phyloP scores from a whole-genome alignment of 345 rosid species.

The Alliaria petiolata region DNA sequence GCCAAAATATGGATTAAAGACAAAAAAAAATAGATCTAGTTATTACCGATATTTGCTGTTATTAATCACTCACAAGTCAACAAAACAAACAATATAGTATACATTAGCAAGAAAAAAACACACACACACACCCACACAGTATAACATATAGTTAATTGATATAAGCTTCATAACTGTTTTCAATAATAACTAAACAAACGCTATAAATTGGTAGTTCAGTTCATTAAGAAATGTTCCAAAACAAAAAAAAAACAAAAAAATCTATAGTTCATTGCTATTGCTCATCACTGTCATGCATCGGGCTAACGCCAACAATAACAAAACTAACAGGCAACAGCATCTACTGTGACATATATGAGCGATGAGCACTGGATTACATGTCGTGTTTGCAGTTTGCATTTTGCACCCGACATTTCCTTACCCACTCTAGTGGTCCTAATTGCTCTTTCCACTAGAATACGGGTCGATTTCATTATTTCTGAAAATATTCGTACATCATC shows the following conservation, averaged over 20 bases:
- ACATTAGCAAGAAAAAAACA: no score
- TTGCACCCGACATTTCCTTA: slow-evolving; percentile 32
- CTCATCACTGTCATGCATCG: slow-evolving; percentile 1
- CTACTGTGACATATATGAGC: neutral
- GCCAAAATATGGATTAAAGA: no score
- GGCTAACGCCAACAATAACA: neutral
- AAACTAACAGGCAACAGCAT: neutral
- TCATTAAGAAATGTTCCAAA: no score
- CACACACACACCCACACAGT: no score
- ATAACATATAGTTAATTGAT: neutral
- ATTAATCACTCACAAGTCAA: neutral
- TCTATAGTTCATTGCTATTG: neutral
- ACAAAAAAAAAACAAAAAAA: no score
- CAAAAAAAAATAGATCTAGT: no score
- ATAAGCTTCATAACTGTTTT: neutral
- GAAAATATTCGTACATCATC: slow-evolving; percentile 15
- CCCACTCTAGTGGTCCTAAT: slow-evolving; percentile 32
- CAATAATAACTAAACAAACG: neutral
- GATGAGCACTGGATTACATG: slow-evolving; percentile 13
- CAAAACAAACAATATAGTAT: neutral
- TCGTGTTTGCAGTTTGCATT: slow-evolving; percentile 16
- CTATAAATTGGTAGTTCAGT: no score
- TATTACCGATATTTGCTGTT: no score
- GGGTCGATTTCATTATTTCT: slow-evolving; percentile 22
- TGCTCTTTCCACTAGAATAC: slow-evolving; percentile 12